Base-by-base conservation (phyloP, 805 yeast genomes). In the Hanseniaspora nectarophila region DNA sequence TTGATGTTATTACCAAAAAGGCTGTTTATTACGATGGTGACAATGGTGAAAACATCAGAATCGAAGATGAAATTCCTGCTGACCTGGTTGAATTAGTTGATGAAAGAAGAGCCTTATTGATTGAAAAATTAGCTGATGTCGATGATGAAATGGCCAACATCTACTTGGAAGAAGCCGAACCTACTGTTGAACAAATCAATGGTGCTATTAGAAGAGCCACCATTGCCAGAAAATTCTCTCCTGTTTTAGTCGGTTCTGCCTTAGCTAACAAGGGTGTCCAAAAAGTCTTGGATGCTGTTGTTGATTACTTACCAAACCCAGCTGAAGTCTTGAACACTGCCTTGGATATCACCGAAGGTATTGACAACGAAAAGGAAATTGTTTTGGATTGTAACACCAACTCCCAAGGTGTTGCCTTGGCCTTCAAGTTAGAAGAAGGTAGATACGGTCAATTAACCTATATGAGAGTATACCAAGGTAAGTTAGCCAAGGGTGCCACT, bases 241-340 rank as follows among this genome's bases (percentile, higher is more conserved):
- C 99, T n/a, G 97, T 92, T n/a, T 73, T 90, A 58, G 92, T 92
- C 97, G 99, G 99, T 21, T 87, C 97, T 46, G 99, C 99, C 18
- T 75, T 92, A 57, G 98, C 97, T 54, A 92, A 92, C 72, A 85
- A 82, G 58, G 96, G 97, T 68, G 76, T 92, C 58, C 99, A 92
- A 73, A 89, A 89, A 21, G 96, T 90, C 34, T 74, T 92, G 60
- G 97, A 92, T 67, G 92, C 97, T 38, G 95, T 92, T 55, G 90
- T 90, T 58, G 97, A 90, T 66, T 92, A 81, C 69, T 76, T 92
- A 61, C 99, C 99, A 43, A 81, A 90, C 66, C 99, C 99, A 53
- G 80, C 92, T 56, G 95, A 92, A 69, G 81, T 92, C 52, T 73
- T 86, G 62, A 92, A 92, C 70, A 83, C 85, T 35, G 98, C 95